phyloP scores from a whole-genome alignment of 2,329 filamentous ascomycete genomes.

The Curvularia sp. region DNA sequence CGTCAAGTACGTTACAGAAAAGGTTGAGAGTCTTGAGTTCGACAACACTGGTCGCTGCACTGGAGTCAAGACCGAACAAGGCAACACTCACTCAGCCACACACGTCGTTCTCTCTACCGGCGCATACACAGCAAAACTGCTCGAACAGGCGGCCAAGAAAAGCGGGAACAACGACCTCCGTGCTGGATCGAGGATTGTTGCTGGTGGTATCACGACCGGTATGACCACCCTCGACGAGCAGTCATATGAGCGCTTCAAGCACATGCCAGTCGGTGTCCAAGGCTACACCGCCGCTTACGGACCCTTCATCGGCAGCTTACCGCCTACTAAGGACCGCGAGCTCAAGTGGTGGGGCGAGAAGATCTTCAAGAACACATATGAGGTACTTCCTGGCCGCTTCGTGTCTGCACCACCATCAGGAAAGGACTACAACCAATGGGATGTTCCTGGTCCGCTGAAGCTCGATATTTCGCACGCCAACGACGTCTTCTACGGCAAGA shows the following conservation, averaged over 20 bases:
- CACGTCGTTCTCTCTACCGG: slow-evolving; percentile 51
- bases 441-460: slow-evolving; percentile 63
- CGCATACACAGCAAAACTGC: slow-evolving; percentile 52
- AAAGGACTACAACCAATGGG: slow-evolving; percentile 69
- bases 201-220: slow-evolving; percentile 61
- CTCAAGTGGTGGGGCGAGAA: slow-evolving; percentile 47
- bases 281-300: slow-evolving; percentile 40
- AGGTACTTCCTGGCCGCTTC: slow-evolving; percentile 56
- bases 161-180: slow-evolving; percentile 59
- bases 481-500: slow-evolving; percentile 65
- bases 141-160: slow-evolving; percentile 57
- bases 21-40: slow-evolving; percentile 59
- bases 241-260: slow-evolving; percentile 34
- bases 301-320: slow-evolving; percentile 44
- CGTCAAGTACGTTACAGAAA: slow-evolving; percentile 64
- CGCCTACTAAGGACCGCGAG: slow-evolving; percentile 44
- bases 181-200: slow-evolving; percentile 61
- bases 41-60: slow-evolving; percentile 54
- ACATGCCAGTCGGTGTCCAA: slow-evolving; percentile 48
- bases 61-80: slow-evolving; percentile 46
- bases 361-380: slow-evolving; percentile 46
- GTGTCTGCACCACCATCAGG: slow-evolving; percentile 65
- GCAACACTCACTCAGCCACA: slow-evolving; percentile 35
- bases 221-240: slow-evolving; percentile 56
- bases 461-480: slow-evolving; percentile 66